Percentiles rank a stretch among this genome's conserved stretches.
Conservation (phyloP, 305 asterid species). For the Coffea humblotiana region DNA sequence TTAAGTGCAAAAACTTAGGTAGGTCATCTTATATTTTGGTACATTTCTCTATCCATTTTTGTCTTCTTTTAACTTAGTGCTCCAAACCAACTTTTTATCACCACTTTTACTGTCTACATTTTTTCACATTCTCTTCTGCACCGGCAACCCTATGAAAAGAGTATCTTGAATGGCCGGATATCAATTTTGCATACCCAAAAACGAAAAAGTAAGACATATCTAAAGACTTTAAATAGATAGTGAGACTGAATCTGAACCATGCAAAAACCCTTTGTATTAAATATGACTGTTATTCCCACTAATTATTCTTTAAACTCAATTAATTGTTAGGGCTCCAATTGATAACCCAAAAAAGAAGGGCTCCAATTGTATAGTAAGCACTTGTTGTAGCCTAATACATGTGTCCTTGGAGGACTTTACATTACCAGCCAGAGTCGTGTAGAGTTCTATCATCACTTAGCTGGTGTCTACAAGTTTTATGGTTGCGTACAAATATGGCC, state of each 20-base stretch:
- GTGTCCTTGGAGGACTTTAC: not conserved
- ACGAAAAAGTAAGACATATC: not conserved
- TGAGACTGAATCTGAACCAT: not conserved
- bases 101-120: not conserved
- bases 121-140: not conserved
- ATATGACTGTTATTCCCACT: not conserved
- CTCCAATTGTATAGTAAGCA: too few relatives aligned
- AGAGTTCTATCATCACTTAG: not conserved
- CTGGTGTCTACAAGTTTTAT: not conserved
- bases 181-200: not conserved
- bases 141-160: not conserved
- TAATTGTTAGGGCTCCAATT: not conserved
- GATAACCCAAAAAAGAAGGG: too few relatives aligned
- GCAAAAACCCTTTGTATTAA: not conserved
- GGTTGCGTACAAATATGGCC: not conserved
- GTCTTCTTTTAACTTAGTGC: not conserved
- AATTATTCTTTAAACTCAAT: not conserved
- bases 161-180: not conserved
- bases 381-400: too few relatives aligned
- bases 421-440: not conserved
- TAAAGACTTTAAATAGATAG: not conserved
- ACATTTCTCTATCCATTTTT: not conserved
- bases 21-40: not conserved
- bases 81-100: not conserved
- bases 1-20: not conserved